These are phyloP conservation scores for Fusarium humuli DNA, from an alignment of 2,329 filamentous ascomycete genomes.

Conservation along the genomic window DNA sequence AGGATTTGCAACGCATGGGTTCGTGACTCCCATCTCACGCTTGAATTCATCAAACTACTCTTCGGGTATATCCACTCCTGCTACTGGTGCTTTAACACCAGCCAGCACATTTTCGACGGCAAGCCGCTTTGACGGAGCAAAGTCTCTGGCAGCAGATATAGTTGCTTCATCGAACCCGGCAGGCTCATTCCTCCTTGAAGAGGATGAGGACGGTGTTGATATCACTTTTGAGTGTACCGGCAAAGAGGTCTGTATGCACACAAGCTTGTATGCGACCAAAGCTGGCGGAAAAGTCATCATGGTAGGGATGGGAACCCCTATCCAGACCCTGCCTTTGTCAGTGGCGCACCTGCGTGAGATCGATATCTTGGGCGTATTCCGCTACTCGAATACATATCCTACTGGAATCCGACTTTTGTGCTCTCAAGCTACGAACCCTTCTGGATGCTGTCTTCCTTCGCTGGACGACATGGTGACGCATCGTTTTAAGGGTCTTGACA, in stretches of 20 bases:
- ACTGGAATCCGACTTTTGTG: slow-evolving; percentile 74
- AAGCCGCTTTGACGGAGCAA: slow-evolving; percentile 64
- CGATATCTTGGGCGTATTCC: slow-evolving; percentile 81
- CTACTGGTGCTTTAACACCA: slow-evolving; percentile 55
- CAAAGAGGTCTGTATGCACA: slow-evolving; percentile 79
- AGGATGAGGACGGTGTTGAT: slow-evolving; percentile 76
- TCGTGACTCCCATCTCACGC: slow-evolving; percentile 61
- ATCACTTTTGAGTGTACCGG: slow-evolving; percentile 82
- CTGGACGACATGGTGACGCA: slow-evolving; percentile 81
- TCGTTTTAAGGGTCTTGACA: slow-evolving; percentile 72
- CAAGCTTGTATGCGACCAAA: slow-evolving; percentile 76
- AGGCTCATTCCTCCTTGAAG: slow-evolving; percentile 54
- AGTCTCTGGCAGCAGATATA: slow-evolving; percentile 61
- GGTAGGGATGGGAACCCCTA: slow-evolving; percentile 82
- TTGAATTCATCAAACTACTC: slow-evolving; percentile 59
- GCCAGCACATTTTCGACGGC: slow-evolving; percentile 60
- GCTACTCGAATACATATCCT: slow-evolving; percentile 80
- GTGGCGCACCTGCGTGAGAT: slow-evolving; percentile 80
- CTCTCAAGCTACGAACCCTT: slow-evolving; percentile 54
- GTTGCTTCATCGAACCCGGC: slow-evolving; percentile 54
- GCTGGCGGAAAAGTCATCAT: slow-evolving; percentile 79
- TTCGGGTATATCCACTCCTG: slow-evolving; percentile 62
- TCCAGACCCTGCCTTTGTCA: slow-evolving; percentile 79
- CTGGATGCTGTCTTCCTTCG: slow-evolving; percentile 65
- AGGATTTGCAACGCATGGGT: slow-evolving; percentile 70